Evolutionary conservation across 1,284 basidiomycete genomes (phyloP).

Genomic region (Pseudozyma hubeiensis): DNA sequence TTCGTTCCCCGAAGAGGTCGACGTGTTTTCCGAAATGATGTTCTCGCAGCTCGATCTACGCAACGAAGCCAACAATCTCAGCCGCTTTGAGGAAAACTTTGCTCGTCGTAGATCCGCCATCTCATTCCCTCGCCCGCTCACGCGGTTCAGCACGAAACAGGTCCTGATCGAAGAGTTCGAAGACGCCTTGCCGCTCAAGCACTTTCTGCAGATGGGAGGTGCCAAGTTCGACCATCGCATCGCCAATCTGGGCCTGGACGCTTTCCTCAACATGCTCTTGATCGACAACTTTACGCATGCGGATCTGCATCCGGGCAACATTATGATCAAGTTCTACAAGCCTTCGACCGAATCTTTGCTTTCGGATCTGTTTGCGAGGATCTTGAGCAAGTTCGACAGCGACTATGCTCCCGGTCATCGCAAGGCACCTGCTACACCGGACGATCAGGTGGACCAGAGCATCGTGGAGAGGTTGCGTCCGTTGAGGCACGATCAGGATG

Average conservation of each 20-base stretch:
- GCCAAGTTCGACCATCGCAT: constrained; percentile 85
- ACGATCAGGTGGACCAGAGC: constrained; percentile 70
- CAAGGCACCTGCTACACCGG: constrained; percentile 71
- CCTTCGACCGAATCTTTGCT: constrained; percentile 72
- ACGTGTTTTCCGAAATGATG: constrained; percentile 98
- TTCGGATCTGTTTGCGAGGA: constrained; percentile 52
- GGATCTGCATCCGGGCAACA: constrained; percentile 87
- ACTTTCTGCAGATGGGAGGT: constrained; percentile 87
- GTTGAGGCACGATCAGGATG: constrained; percentile 73
- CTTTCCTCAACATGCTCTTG: constrained; percentile 97
- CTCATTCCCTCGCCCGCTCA: constrained; percentile 88
- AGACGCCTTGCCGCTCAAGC: constrained; percentile 89
- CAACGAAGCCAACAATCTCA: constrained; percentile 88
- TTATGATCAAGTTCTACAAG: constrained; percentile 95
- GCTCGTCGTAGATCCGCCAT: constrained; percentile 78
- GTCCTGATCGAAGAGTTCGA: constrained; percentile 92
- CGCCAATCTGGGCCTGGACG: constrained; percentile 92
- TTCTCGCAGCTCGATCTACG: constrained; percentile 90
- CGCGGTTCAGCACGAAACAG: constrained; percentile 80
- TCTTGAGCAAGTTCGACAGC: constrained; percentile 63
- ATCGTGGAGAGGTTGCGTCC: constrained; percentile 79
- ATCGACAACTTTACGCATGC: constrained; percentile 98
- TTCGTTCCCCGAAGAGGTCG: constrained; percentile 93
- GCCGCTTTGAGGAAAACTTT: constrained; percentile 89
- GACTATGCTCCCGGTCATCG: constrained; percentile 58